These are phyloP conservation scores for Knufia petricola DNA, from an alignment of 2,329 filamentous ascomycete species.

Conservation along the genomic window DNA sequence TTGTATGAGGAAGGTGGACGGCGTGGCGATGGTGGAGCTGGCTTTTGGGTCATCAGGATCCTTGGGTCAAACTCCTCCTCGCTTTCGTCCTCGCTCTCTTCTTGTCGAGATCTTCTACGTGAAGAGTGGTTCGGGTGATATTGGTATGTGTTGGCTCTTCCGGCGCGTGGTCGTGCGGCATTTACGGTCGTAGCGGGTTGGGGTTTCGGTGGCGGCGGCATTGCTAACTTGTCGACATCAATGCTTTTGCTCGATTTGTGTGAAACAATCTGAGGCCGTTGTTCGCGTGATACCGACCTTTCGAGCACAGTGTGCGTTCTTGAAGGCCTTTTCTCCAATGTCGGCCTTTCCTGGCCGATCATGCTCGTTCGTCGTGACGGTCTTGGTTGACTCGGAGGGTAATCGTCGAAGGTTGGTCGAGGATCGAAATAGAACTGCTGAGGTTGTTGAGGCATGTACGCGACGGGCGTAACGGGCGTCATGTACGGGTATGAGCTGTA, in stretches of 20 bases:
- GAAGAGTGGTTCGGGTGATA: conserved; percentile 13
- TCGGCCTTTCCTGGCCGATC: conserved; percentile 4
- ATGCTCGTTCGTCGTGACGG: neutral
- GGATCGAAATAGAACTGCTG: conserved; percentile 7
- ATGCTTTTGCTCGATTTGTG: conserved; percentile 13
- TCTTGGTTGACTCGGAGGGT: neutral
- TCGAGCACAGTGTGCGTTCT: neutral
- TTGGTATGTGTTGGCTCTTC: conserved; percentile 18
- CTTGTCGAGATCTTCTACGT: conserved; percentile 8
- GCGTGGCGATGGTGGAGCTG: conserved; percentile 16
- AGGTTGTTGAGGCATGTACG: conserved; percentile 2
- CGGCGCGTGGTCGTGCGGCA: conserved; percentile 13
- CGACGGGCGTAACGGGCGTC: neutral
- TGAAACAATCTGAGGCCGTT: conserved; percentile 5
- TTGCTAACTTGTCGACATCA: conserved; percentile 16
- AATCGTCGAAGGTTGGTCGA: neutral
- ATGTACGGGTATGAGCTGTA: conserved; percentile 6
- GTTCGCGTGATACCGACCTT: conserved; percentile 1
- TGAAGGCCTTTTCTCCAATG: conserved; percentile 4
- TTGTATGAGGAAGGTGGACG: conserved; percentile 18
- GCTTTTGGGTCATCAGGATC: conserved; percentile 8
- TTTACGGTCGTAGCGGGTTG: conserved; percentile 10
- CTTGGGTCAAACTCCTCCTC: conserved; percentile 13
- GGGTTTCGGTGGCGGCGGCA: conserved; percentile 19
- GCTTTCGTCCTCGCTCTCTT: conserved; percentile 12